These are phyloP conservation scores for Hymenoscyphus fructigenus DNA, from an alignment of 2,329 filamentous ascomycete species.

Conservation along the genomic window DNA sequence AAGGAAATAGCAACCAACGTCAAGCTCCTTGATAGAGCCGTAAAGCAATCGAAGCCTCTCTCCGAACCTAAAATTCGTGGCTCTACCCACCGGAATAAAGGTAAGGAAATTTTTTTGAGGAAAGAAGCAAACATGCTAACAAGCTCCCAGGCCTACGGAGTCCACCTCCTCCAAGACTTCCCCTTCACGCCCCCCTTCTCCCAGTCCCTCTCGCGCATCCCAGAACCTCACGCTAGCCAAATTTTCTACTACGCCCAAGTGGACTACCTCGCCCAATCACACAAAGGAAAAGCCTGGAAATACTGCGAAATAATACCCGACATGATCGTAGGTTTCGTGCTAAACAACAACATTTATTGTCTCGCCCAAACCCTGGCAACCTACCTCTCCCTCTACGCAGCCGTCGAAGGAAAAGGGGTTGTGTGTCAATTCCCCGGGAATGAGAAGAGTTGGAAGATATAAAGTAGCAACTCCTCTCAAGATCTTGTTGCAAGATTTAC, in stretches of 20 bases:
- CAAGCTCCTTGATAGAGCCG: slow-evolving; percentile 40
- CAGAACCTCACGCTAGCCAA: slow-evolving; percentile 42
- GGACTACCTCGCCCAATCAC: slow-evolving; percentile 40
- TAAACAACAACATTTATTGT: slow-evolving; percentile 44
- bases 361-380: slow-evolving; percentile 42
- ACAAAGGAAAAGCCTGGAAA: slow-evolving; percentile 42
- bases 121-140: neutral
- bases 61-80: slow-evolving; percentile 41
- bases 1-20: slow-evolving; percentile 37
- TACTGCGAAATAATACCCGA: slow-evolving; percentile 47
- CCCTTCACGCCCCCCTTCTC: slow-evolving; percentile 38
- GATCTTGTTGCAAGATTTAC: slow-evolving; percentile 41
- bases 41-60: slow-evolving; percentile 41
- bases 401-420: slow-evolving; percentile 39
- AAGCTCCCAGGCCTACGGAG: slow-evolving; percentile 35
- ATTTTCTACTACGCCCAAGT: slow-evolving; percentile 49
- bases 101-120: too few species aligned
- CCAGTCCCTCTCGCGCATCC: slow-evolving; percentile 43
- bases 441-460: slow-evolving; percentile 36
- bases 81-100: slow-evolving; percentile 45
- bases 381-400: slow-evolving; percentile 40
- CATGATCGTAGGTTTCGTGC: slow-evolving; percentile 45
- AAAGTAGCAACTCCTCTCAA: slow-evolving; percentile 41
- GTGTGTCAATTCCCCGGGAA: slow-evolving; percentile 41
- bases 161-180: slow-evolving; percentile 32